Base-by-base conservation (phyloP, 805 yeast genomes). In the Dipodascopsis uninucleata region DNA sequence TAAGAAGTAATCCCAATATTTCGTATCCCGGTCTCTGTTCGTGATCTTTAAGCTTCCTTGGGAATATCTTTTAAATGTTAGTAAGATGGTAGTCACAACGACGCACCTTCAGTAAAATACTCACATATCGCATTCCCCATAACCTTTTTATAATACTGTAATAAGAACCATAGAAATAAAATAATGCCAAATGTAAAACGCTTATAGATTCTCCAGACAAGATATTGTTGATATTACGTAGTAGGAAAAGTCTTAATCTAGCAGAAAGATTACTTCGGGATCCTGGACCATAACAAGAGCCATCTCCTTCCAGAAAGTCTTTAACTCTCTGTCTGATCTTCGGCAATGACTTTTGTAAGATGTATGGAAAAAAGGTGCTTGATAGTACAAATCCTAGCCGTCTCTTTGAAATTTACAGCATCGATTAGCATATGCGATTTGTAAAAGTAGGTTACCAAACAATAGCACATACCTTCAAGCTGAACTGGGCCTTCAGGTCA, bases 101-200 rank as follows among this genome's bases (percentile, higher is more conserved):
- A n/a, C n/a, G n/a, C n/a, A n/a, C n/a, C n/a, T n/a, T n/a, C n/a
- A n/a, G n/a, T n/a, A n/a, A n/a, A n/a, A n/a, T 3, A 28, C 59
- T 14, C 31, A 78, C 89, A 61, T 90, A 90, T 29, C 95, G 68
- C 61, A 90, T 61, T 0, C 96, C 96, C 62, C 81, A 79, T 0
- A 87, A 14, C 29, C 97, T 69, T 57, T 87, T 88, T 1, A 85
- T 76, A 3, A 88, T 54, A 39, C 83, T 80, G 65, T 89, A 89
- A 62, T 82, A 93, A 23, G 80, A 74, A 2, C 97, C 97, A 34
- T 72, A 73, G 58, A 89, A 77, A 64, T 90, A 90, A 61, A 90
- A 90, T 0, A 85, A 28, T 0, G 95, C 90, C 40, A 88, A 64
- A 61, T 90, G 95, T 12, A 85, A 45, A 56, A 84, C 83, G 61